Conservation (phyloP, 225 moss, liverwort and hornwort genomes). For the Neckera pumila region DNA sequence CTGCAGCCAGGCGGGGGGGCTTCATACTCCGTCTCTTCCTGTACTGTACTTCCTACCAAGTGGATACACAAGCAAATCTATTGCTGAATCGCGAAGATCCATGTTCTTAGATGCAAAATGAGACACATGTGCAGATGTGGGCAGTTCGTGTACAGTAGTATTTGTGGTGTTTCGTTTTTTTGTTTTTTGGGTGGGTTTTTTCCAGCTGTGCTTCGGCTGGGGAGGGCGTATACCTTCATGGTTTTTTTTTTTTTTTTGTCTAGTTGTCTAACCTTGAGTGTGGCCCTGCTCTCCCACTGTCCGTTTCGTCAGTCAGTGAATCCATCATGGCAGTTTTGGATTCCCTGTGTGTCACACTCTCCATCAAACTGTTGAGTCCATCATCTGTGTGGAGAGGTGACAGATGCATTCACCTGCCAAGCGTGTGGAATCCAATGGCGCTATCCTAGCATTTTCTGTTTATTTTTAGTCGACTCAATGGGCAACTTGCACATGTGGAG, state of each 20-base stretch:
- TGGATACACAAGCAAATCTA: not conserved
- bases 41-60: not conserved
- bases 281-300: not conserved
- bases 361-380: conserved; percentile 14
- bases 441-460: not conserved
- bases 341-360: not conserved
- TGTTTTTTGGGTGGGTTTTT: too few species aligned
- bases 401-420: conserved; percentile 4
- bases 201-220: not conserved
- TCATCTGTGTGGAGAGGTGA: conserved; percentile 1
- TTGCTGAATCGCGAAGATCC: not conserved
- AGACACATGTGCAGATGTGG: not conserved
- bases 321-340: conserved; percentile 17
- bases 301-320: not conserved
- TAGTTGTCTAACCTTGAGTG: not conserved
- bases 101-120: not conserved
- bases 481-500: not conserved
- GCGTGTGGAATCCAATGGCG: conserved; percentile 13
- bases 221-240: too few species aligned
- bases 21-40: not conserved
- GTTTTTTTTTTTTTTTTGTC: not conserved
- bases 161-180: too few species aligned
- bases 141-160: not conserved
- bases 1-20: too few species aligned
- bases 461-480: not conserved